Percentiles rank a stretch among this genome's conserved stretches.
These are phyloP conservation scores for Fraxinus anomala DNA, from an alignment of 257 asterid species.

Conservation along the genomic window DNA sequence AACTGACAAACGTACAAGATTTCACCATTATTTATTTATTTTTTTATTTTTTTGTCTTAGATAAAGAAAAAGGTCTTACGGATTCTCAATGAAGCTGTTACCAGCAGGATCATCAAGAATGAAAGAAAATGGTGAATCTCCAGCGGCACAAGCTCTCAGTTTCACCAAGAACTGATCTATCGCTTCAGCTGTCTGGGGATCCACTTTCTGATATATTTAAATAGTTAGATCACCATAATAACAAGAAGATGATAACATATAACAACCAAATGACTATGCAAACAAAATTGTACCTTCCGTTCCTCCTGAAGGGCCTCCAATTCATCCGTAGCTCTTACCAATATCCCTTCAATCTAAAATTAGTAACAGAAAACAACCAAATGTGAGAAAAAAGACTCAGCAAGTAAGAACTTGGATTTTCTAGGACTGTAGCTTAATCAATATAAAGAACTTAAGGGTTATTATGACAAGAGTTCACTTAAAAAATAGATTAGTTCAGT, in stretches of 20 bases:
- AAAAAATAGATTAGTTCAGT: neutral
- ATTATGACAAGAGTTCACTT: neutral
- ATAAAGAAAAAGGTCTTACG: constrained; percentile 49
- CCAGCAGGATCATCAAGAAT: constrained; percentile 96
- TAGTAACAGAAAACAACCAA: constrained; percentile 5
- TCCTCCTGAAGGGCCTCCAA: constrained; percentile 91
- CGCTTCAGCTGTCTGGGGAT: constrained; percentile 79
- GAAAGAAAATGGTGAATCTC: constrained; percentile 65
- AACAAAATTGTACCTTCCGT: constrained; percentile 62
- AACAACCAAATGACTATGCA: constrained; percentile 16
- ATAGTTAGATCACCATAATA: constrained; percentile 17
- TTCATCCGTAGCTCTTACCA: constrained; percentile 75
- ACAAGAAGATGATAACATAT: neutral
- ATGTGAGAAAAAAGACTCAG: neutral
- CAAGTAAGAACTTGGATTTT: neutral
- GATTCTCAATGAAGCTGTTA: constrained; percentile 97
- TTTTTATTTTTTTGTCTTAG: neutral
- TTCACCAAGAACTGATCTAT: constrained; percentile 77
- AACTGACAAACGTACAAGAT: neutral
- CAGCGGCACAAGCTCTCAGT: constrained; percentile 80
- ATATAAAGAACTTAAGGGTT: neutral
- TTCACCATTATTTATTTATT: neutral
- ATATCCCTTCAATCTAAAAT: constrained; percentile 85
- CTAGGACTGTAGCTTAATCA: neutral
- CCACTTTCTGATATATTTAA: constrained; percentile 72